Evolutionary conservation across 164 flowering plant genomes (phyloP).

Genomic region (Platanus orientalis): DNA sequence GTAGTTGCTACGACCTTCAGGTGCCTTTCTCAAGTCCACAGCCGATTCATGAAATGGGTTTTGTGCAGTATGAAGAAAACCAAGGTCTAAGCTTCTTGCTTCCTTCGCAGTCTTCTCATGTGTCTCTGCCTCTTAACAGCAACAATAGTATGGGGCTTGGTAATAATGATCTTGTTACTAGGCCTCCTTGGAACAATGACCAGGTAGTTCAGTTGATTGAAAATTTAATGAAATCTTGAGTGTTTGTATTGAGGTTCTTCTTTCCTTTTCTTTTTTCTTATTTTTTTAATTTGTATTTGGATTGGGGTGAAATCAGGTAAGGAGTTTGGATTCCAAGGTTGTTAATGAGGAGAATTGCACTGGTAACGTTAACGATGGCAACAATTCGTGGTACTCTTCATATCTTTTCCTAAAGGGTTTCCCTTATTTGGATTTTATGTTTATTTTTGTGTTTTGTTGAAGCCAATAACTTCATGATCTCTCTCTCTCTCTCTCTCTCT

Average conservation of each 20-base stretch:
- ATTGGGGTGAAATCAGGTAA: conserved; percentile 36
- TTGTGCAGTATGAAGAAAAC: conserved; percentile 51
- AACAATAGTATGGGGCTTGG: conserved; percentile 24
- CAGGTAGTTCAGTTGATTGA: conserved; percentile 23
- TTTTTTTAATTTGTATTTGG: too few species aligned
- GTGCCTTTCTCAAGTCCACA: conserved; percentile 28
- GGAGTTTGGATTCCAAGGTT: conserved; percentile 43
- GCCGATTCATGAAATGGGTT: conserved; percentile 47
- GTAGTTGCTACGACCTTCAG: conserved; percentile 24
- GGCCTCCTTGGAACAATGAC: conserved; percentile 34
- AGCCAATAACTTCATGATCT: too few species aligned
- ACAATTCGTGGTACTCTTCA: conserved; percentile 50
- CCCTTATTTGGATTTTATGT: too few species aligned
- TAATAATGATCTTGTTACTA: conserved; percentile 19
- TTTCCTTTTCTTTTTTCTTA: background rate
- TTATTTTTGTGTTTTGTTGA: too few species aligned
- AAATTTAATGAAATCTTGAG: background rate
- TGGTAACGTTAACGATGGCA: conserved; percentile 32
- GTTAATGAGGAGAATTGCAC: conserved; percentile 47
- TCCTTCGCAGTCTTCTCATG: conserved; percentile 17
- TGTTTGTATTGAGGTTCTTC: background rate
- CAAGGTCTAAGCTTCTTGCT: conserved; percentile 43
- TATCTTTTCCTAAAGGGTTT: too few species aligned
- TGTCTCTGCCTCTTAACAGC: conserved; percentile 23
- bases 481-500: too few species aligned